phyloP scores from a whole-genome alignment of 2,329 filamentous ascomycete genomes.

The Penicillium occitanis region DNA sequence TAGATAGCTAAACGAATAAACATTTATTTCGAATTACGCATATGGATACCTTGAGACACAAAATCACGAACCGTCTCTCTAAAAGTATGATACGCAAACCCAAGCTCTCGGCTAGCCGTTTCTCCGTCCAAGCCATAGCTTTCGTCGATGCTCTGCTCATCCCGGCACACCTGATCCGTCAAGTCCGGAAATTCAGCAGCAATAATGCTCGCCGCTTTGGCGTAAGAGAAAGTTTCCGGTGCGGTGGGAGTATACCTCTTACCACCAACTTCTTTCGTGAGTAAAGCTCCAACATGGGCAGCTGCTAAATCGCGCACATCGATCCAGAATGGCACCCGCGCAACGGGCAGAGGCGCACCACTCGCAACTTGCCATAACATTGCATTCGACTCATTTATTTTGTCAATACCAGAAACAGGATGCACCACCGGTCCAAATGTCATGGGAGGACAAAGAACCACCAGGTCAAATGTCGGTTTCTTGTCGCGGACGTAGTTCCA shows the following conservation, averaged over 20 bases:
- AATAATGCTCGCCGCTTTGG: conserved; percentile 47
- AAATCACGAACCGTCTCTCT: conserved; percentile 26
- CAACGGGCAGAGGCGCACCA: conserved; percentile 39
- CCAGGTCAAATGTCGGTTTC: conserved; percentile 44
- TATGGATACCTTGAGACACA: conserved; percentile 23
- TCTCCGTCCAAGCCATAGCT: conserved; percentile 18
- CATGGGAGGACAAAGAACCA: conserved; percentile 48
- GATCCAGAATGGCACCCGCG: conserved; percentile 39
- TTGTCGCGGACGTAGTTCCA: conserved; percentile 36
- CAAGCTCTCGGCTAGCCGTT: conserved; percentile 20
- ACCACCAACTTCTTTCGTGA: conserved; percentile 33
- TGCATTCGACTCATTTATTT: conserved; percentile 47
- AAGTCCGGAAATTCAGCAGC: conserved; percentile 37
- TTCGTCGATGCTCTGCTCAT: conserved; percentile 27
- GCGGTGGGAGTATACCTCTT: conserved; percentile 44
- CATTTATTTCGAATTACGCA: conserved; percentile 1
- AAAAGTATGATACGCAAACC: conserved; percentile 31
- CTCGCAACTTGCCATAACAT: conserved; percentile 44
- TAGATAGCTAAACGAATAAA: not conserved
- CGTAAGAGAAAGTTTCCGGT: conserved; percentile 50
- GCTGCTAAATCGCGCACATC: conserved; percentile 50
- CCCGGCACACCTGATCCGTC: conserved; percentile 32
- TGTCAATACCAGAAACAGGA: conserved; percentile 34
- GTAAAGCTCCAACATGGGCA: conserved; percentile 48
- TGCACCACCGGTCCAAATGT: conserved; percentile 48